Evolutionary conservation across 805 yeast genomes (phyloP).

Genomic region (Saturnispora saitoi): DNA sequence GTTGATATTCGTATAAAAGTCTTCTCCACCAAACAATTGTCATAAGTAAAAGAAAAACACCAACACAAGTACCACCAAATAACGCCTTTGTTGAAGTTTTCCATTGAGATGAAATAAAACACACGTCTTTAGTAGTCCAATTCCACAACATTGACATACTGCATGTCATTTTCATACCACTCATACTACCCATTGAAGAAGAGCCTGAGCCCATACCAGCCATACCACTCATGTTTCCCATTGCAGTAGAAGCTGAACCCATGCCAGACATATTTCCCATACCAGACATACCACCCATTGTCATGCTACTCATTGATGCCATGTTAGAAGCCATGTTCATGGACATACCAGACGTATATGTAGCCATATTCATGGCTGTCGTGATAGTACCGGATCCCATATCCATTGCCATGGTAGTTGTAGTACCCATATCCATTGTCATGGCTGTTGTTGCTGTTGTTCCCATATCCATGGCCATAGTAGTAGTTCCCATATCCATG

Average conservation of each 20-base stretch:
- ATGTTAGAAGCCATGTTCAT: constrained; percentile 3
- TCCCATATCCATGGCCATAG: not conserved
- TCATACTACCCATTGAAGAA: not conserved
- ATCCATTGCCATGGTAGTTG: constrained; percentile 6
- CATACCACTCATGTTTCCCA: not conserved
- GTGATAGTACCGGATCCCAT: constrained; percentile 4
- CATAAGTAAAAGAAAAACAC: constrained; percentile 12
- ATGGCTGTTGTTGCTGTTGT: not conserved
- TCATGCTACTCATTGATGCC: constrained; percentile 7
- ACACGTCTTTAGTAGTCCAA: constrained; percentile 15
- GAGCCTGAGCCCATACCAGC: not conserved
- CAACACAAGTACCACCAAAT: constrained; percentile 19
- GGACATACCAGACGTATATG: not conserved
- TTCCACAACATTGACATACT: constrained; percentile 20
- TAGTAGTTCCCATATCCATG: constrained; percentile 1
- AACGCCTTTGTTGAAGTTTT: constrained; percentile 13
- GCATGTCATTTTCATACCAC: constrained; percentile 4
- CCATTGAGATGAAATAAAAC: constrained; percentile 15
- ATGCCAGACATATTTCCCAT: no score
- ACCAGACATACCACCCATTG: not conserved
- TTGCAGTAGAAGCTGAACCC: no score
- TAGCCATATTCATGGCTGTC: constrained; percentile 6
- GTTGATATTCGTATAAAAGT: constrained; percentile 10
- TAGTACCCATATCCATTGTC: constrained; percentile 7
- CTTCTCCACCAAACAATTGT: constrained; percentile 17